Evolutionary conservation across 2,329 filamentous ascomycete genomes (phyloP), one percentile per base, ranked within the genome.

Genomic region (Phialemoniopsis sp.): DNA sequence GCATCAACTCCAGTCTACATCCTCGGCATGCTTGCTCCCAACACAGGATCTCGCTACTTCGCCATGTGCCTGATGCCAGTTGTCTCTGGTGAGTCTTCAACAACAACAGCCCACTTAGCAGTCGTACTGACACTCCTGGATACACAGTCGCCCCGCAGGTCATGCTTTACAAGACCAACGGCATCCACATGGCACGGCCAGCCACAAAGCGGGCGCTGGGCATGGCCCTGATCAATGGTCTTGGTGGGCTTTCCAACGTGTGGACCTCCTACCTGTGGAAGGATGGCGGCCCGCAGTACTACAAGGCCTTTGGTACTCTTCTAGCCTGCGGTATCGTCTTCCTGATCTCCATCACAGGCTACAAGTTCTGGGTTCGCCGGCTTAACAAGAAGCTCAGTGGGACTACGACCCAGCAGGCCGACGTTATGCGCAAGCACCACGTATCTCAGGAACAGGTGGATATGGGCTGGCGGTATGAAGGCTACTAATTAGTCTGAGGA

Each of bases 51-150:
- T 0, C 62, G 64, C 1, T 68, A 67, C 41, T 66, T 68, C 41
- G 51, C 62, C 35, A 66, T 67, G 59, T 60, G 67, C 53, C 54
- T 67, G 8, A 42, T 69, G n/a, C 63, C 59, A 1, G 63, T 60
- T 38, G 53, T 60, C 6, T 64, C 58, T 2, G 21, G 21, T 26
- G 21, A 26, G 21, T 26, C 10, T 6, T 10, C 10, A 26, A 6
- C 10, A 10, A 26, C 21, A 26, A 6, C 21, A 26, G 21, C 10
- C 21, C 21, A 6, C 21, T 6, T 10, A 26, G 10, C 21, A 26
- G n/a, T 26, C 10, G 21, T 6, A 26, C 21, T 26, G 21, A 26
- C 10, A 6, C 21, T 26, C 10, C 10, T 26, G 21, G 10, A 26
- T 6, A 26, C 21, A 26, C 21, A 26, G 63, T 64, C 28, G 63